Percentiles rank a stretch among this genome's conserved stretches.
These are phyloP conservation scores for Strigomonas galati DNA, from an alignment of 208 protist genomes.

Conservation along the genomic window DNA sequence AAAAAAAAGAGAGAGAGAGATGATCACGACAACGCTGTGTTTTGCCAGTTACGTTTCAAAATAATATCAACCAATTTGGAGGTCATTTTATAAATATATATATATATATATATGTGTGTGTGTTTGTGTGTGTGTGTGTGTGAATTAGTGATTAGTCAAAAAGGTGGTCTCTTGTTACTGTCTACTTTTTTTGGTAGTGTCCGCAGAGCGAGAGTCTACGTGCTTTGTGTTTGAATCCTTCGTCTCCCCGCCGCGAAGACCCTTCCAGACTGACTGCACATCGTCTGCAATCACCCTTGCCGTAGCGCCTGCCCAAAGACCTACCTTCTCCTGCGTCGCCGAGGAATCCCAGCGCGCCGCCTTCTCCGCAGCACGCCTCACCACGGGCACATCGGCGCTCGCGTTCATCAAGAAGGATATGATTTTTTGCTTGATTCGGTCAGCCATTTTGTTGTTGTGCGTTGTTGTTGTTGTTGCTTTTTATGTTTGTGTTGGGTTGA, in stretches of 20 bases:
- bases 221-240: neutral
- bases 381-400: constrained; percentile 29
- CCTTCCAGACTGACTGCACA: constrained; percentile 5
- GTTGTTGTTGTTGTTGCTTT: constrained; percentile 3
- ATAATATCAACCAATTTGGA: too few relatives aligned
- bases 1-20: neutral
- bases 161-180: too few relatives aligned
- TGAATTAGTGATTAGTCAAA: too few relatives aligned
- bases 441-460: too few relatives aligned
- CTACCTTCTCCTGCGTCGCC: constrained; percentile 33
- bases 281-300: constrained; percentile 53
- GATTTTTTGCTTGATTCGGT: constrained; percentile 3
- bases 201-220: too few relatives aligned
- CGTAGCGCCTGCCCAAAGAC: constrained; percentile 49
- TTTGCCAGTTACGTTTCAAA: too few relatives aligned
- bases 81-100: too few relatives aligned
- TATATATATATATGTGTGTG: too few relatives aligned
- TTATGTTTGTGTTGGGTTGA: neutral
- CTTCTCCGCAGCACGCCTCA: constrained; percentile 43
- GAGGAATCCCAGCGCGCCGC: constrained; percentile 39
- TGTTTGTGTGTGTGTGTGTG: too few relatives aligned
- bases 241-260: neutral
- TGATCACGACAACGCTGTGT: too few relatives aligned
- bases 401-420: constrained; percentile 22
- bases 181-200: too few relatives aligned